Percentiles rank a stretch among this genome's conserved stretches.
Evolutionary conservation across 2,329 filamentous ascomycete species (phyloP).

Genomic region (Plectosphaerella sp.): DNA sequence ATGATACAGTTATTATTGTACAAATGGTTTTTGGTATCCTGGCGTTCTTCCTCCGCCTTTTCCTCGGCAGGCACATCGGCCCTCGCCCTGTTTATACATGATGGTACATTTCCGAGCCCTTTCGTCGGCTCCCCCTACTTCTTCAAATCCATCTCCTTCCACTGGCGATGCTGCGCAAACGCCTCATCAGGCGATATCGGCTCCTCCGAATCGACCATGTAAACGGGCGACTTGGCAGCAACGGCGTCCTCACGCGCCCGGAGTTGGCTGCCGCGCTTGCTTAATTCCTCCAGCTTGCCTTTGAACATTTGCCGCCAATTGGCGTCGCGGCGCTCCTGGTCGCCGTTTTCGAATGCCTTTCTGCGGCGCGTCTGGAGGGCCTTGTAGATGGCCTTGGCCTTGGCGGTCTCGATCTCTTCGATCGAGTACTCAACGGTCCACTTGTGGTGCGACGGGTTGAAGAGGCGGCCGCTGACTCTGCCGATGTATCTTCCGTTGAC

Average conservation of each 20-base stretch:
- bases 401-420: conserved; percentile 48
- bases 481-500: conserved; percentile 61
- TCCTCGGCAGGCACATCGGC: no score
- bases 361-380: conserved; percentile 52
- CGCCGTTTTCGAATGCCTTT: conserved; percentile 32
- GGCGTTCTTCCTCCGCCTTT: background rate
- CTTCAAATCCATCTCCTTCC: conserved; percentile 2
- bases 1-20: no score
- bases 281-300: conserved; percentile 34
- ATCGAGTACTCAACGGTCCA: conserved; percentile 82
- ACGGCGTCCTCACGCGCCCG: conserved; percentile 49
- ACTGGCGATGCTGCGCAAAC: conserved; percentile 19
- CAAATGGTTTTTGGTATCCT: background rate
- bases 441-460: conserved; percentile 19
- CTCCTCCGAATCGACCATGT: conserved; percentile 39
- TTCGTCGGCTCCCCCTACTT: background rate
- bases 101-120: no score
- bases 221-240: conserved; percentile 41
- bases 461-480: conserved; percentile 50
- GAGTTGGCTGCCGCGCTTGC: conserved; percentile 52
- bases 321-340: conserved; percentile 33
- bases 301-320: conserved; percentile 43
- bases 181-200: conserved; percentile 27
- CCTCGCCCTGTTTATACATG: no score
- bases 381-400: conserved; percentile 49